Evolutionary conservation across 2,329 filamentous ascomycete species (phyloP).

Genomic region (Colletotrichum godetiae): DNA sequence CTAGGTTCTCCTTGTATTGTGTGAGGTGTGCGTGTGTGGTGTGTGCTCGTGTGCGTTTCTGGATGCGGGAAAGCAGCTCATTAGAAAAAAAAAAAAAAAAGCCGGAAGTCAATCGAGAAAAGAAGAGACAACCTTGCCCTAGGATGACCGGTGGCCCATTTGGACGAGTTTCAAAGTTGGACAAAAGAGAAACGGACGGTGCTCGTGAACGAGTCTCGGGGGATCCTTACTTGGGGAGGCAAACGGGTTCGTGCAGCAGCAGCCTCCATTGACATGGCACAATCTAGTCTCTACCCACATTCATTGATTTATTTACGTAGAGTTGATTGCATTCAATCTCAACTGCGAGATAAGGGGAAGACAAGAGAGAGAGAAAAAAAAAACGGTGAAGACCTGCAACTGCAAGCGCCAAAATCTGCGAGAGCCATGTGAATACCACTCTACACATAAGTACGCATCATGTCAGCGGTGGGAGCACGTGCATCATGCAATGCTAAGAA

Average conservation of each 20-base stretch:
- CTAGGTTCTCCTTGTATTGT: background rate
- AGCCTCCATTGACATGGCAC: background rate
- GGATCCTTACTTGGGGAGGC: background rate
- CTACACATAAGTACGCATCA: background rate
- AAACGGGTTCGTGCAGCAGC: slow-evolving; percentile 14
- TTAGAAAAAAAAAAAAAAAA: background rate
- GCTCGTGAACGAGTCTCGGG: slow-evolving; percentile 12
- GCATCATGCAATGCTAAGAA: background rate
- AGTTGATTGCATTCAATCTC: background rate
- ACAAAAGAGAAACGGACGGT: background rate
- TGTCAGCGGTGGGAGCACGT: background rate
- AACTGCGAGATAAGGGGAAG: background rate
- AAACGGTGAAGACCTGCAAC: background rate
- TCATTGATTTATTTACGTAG: background rate
- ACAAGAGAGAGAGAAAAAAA: too few species aligned
- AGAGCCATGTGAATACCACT: background rate
- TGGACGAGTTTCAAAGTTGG: background rate
- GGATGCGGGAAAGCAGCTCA: background rate
- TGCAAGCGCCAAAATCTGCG: background rate
- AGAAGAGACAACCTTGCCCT: background rate
- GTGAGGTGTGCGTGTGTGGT: too few species aligned
- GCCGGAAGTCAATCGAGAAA: background rate
- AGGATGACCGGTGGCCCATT: background rate
- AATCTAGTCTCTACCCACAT: background rate
- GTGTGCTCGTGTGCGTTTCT: background rate